A percentile compares a stretch with the other conserved stretches of the same genome.
Conservation (phyloP, 1,284 basidiomycete species). For the Ustilago hordei region DNA sequence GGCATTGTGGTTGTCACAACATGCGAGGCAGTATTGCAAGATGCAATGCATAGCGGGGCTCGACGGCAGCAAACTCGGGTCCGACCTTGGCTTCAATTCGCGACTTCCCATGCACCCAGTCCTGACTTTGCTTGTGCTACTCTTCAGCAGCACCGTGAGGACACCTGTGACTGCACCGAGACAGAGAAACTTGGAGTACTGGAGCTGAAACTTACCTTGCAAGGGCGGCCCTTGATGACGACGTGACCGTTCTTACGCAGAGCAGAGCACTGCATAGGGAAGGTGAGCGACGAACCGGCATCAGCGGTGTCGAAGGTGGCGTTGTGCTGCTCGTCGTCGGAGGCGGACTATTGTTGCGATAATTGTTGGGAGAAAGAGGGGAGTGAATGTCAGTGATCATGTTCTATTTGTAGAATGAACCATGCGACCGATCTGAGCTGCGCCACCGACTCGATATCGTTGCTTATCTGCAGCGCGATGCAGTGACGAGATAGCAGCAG, state of each 20-base stretch:
- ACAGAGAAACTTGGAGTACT: background rate
- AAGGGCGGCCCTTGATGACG: constrained; percentile 96
- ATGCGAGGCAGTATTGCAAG: too few relatives aligned
- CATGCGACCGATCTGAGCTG: background rate
- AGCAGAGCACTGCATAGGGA: constrained; percentile 94
- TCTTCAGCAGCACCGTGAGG: too few relatives aligned
- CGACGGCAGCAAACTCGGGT: too few relatives aligned
- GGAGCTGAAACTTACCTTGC: constrained; percentile 75
- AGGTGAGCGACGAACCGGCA: constrained; percentile 69
- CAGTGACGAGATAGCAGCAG: background rate
- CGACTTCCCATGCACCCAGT: too few relatives aligned
- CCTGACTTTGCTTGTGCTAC: too few relatives aligned
- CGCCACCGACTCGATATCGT: background rate
- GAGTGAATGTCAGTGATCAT: background rate
- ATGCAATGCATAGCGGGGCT: too few relatives aligned
- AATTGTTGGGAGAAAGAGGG: background rate
- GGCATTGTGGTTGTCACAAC: too few relatives aligned
- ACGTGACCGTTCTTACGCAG: constrained; percentile 92
- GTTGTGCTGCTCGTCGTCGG: constrained; percentile 88
- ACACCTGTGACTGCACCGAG: background rate
- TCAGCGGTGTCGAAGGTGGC: constrained; percentile 83
- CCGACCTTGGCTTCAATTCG: too few relatives aligned
- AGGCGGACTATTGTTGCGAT: constrained; percentile 44
- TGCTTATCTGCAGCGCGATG: background rate
- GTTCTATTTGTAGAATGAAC: background rate